Base-by-base conservation (phyloP, 2,329 filamentous ascomycete species). In the Sphaerulina musiva region DNA sequence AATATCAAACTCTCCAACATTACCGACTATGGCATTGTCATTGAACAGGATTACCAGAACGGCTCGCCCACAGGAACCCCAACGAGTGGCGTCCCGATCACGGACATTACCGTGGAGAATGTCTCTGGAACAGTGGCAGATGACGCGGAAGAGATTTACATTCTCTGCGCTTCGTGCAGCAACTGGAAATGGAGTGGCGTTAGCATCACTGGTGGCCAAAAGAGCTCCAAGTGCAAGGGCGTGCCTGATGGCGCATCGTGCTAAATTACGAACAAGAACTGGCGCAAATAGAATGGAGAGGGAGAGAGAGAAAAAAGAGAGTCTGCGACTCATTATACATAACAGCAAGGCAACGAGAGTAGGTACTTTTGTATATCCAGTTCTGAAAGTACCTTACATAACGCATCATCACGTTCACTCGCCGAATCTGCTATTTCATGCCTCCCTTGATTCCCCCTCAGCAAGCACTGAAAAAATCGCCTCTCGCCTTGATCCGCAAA, bases 41-140 rank as follows among this genome's bases (percentile, higher is more conserved):
- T 84, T 54, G 71, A 82, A 66, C 81, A 84, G 70, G 78, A 82
- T 65, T 82, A 81, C 61, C 68, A 75, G 61, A 77, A 78, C 57
- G 74, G 75, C 51, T 61, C 58, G 36, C 70, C 72, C 4, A 74
- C 72, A 44, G 72, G 71, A 12, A 67, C 62, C 1, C 75, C 77
- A 5, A 79, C 77, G 7, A 72, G 68, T 23, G 77, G 78, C 36
- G 75, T 80, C n/a, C 77, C 77, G n/a, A 79, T 80, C 65, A 80
- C 77, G 7, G 73, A 70, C 6, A 59, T 80, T 6, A 74, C 70
- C 1, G 64, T 80, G 46, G 65, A 69, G 44, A 66, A 71, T 52
- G 70, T 80, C 54, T 71, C 62, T 2, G 78, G 77, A 29, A 68
- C 70, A 3, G 76, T 80, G 45, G 54, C 65, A 20, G 65, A 62